phyloP scores from a whole-genome alignment of 306 rosid species.

The Inga leiocalycina region DNA sequence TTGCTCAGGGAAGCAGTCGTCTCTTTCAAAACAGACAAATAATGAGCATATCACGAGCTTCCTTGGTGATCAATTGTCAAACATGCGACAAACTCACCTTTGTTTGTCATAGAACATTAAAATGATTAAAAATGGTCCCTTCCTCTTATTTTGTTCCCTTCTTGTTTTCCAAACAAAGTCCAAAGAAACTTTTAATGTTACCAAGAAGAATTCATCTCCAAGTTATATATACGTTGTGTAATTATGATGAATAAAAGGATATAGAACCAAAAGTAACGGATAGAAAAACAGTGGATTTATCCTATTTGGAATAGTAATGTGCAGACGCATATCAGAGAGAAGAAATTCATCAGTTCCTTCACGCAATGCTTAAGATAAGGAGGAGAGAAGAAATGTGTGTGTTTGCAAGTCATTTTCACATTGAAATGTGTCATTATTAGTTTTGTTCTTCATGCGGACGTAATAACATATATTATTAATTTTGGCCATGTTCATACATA shows the following conservation, averaged over 20 bases:
- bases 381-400: slow-evolving; percentile 30
- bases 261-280: slow-evolving; percentile 8
- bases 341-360: slow-evolving; percentile 20
- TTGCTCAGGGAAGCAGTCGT: slow-evolving; percentile 15
- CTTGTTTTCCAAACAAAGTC: neutral
- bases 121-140: neutral
- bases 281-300: neutral
- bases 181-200: neutral
- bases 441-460: slow-evolving; percentile 40
- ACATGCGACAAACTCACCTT: slow-evolving; percentile 18
- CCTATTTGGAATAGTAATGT: slow-evolving; percentile 32
- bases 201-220: neutral
- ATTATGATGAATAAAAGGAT: neutral
- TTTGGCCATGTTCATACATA: slow-evolving; percentile 25
- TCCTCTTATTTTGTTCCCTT: neutral
- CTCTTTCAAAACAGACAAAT: slow-evolving; percentile 28
- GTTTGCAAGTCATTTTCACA: slow-evolving; percentile 48
- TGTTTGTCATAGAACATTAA: slow-evolving; percentile 8
- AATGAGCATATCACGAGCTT: slow-evolving; percentile 38
- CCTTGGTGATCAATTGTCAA: slow-evolving; percentile 10
- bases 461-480: slow-evolving; percentile 4
- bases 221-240: neutral
- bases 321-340: slow-evolving; percentile 5
- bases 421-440: slow-evolving; percentile 38
- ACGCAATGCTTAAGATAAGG: slow-evolving; percentile 14